Evolutionary conservation across 1,284 basidiomycete species (phyloP), one percentile per base, ranked within the genome.

Genomic region (Trametes pubescens): DNA sequence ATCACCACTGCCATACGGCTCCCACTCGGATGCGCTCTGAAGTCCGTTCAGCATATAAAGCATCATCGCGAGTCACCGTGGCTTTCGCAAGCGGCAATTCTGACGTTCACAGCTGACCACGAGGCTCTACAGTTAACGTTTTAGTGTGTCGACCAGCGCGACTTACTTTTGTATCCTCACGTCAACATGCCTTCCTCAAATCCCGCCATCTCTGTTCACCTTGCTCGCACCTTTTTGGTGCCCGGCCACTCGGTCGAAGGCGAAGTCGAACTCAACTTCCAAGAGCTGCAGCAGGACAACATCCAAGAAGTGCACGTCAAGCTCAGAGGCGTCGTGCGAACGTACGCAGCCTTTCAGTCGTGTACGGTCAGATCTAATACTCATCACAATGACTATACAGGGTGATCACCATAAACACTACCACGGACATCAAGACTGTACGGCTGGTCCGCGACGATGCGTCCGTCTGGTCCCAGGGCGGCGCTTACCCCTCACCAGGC

Each of bases 401-500:
- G 40, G 14, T 2, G 40, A 18, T 43, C 16, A 18, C 40, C 40
- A 8, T n/a, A 13, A 43, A 43, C 40, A 18, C 40, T 3, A 40
- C 37, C 7, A 54, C 52, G 14, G 13, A 43, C 24, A 43, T 21
- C 5, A 7, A 54, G 14, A 35, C 18, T 14, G 29, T 64, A 5
- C 24, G 18, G 2, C 61, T 73, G 43, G 53, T 70, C 13, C 43
- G 54, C 24, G 47, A 69, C 9, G 61, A 67, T 35, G 34, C 38
- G 21, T 51, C 57, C 5, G 16, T 72, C 14, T 75, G 74, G 74
- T 61, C 59, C 4, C 63, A 67, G 5, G 62, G 68, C 21, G 24
- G 55, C 32, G 47, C 51, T 0, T 72, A 67, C 40, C 68, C 73
- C 0, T 49, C 62, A 1, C 58, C 73, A 1, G 71, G 59, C 24